phyloP scores from a whole-genome alignment of 768 basidiomycete species.

The Scleroderma bovista region DNA sequence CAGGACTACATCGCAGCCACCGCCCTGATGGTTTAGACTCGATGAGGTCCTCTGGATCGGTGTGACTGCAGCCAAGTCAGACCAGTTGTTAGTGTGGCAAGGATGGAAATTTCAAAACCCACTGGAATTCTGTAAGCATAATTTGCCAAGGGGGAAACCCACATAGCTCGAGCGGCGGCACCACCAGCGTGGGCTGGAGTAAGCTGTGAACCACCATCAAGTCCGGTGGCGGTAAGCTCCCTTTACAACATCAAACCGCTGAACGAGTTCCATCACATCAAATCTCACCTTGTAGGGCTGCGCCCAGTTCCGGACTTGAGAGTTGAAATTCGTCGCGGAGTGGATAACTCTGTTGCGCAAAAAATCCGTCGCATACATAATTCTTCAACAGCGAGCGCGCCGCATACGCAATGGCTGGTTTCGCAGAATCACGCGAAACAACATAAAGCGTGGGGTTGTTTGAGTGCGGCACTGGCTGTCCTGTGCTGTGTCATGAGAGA shows the following conservation, averaged over 20 bases:
- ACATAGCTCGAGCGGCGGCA: constrained; percentile 55
- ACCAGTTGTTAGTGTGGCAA: constrained; percentile 1
- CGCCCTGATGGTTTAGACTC: background rate
- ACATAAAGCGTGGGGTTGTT: constrained; percentile 46
- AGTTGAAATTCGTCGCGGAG: constrained; percentile 26
- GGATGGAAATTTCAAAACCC: constrained; percentile 21
- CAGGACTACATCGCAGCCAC: background rate
- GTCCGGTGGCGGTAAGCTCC: constrained; percentile 62
- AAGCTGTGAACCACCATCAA: constrained; percentile 71
- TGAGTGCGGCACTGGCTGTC: constrained; percentile 6
- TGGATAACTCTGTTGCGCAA: constrained; percentile 1
- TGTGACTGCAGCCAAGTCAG: constrained; percentile 12
- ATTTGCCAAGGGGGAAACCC: constrained; percentile 86
- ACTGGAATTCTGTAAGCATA: constrained; percentile 78
- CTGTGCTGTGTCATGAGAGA: constrained; percentile 11
- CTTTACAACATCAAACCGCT: constrained; percentile 35
- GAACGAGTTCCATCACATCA: constrained; percentile 1
- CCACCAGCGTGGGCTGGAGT: constrained; percentile 28
- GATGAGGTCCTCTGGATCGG: constrained; percentile 12
- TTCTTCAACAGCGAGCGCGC: constrained; percentile 41
- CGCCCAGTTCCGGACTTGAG: constrained; percentile 41
- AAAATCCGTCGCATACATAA: constrained; percentile 1
- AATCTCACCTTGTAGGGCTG: constrained; percentile 53
- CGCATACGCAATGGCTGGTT: constrained; percentile 56
- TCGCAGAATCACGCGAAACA: constrained; percentile 54